A percentile compares a stretch with the other conserved stretches of the same genome.
phyloP scores from a whole-genome alignment of 257 asterid genomes.

The Nicotiana obtusifolia region DNA sequence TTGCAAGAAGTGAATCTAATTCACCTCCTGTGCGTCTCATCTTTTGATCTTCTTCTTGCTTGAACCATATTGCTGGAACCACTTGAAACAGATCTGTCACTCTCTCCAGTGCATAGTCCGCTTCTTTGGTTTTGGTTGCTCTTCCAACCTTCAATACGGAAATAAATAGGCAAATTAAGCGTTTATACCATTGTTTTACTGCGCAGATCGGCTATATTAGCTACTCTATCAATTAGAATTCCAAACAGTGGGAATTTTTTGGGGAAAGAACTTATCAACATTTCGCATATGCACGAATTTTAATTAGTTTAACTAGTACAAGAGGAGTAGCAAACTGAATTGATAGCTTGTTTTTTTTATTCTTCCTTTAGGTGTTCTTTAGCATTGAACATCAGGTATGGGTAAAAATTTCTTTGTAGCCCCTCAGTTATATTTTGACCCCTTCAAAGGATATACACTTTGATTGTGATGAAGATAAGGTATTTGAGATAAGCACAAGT shows the following conservation, averaged over 20 bases:
- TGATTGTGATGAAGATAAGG: background rate
- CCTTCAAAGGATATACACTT: background rate
- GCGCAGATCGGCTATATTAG: too few species aligned
- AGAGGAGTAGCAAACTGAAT: background rate
- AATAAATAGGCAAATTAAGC: background rate
- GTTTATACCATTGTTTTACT: too few species aligned
- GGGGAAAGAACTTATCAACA: too few species aligned
- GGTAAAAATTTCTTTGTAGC: background rate
- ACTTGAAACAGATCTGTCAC: constrained; percentile 39
- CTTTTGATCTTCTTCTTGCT: constrained; percentile 25
- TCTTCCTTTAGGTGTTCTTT: background rate
- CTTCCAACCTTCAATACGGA: constrained; percentile 51
- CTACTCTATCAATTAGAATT: too few species aligned
- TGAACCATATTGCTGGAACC: constrained; percentile 72
- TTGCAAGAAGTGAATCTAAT: constrained; percentile 42
- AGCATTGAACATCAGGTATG: too few species aligned
- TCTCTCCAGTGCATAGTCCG: constrained; percentile 63
- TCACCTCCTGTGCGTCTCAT: constrained; percentile 32
- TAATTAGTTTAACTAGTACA: too few species aligned
- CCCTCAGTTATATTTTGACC: background rate
- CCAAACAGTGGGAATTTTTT: too few species aligned
- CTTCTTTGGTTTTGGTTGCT: constrained; percentile 46
- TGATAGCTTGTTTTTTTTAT: too few species aligned
- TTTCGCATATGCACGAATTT: too few species aligned
- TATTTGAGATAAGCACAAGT: background rate